Evolutionary conservation across 139 green algal genomes (phyloP).

Genomic region (Bryopsis sp.): DNA sequence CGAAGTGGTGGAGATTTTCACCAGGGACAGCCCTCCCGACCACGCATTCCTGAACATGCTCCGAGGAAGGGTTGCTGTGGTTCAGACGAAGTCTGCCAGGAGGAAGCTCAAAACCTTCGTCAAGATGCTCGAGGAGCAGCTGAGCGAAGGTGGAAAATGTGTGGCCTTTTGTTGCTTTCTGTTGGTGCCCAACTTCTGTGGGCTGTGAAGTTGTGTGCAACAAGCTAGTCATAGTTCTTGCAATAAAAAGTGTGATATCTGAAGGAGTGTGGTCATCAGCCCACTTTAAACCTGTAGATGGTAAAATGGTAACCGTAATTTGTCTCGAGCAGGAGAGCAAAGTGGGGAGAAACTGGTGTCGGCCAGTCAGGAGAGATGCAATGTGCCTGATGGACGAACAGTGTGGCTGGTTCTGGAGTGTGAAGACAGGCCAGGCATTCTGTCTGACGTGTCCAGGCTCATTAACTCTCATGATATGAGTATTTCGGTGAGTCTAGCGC

Average conservation of each 20-base stretch:
- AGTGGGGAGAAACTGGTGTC: neutral
- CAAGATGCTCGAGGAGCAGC: slow-evolving; percentile 33
- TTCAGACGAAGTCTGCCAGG: slow-evolving; percentile 41
- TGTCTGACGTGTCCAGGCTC: neutral
- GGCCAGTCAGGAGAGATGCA: neutral
- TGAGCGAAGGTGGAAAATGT: neutral
- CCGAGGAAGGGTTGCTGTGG: slow-evolving; percentile 31
- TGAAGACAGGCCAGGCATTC: neutral
- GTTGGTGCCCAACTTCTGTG: neutral
- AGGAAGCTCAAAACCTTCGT: slow-evolving; percentile 64
- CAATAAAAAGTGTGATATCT: neutral
- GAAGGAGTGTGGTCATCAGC: neutral
- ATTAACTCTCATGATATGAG: slow-evolving; percentile 2
- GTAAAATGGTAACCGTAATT: neutral
- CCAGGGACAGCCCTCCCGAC: slow-evolving; percentile 28
- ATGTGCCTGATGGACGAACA: neutral
- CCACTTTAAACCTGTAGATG: neutral
- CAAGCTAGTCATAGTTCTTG: neutral
- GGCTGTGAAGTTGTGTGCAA: neutral
- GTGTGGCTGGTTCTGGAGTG: slow-evolving; percentile 9
- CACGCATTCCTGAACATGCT: slow-evolving; percentile 29
- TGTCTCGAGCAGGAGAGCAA: neutral
- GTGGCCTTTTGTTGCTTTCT: neutral
- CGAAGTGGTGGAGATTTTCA: slow-evolving; percentile 76
- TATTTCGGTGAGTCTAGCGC: too few relatives aligned